Evolutionary conservation across 2,329 filamentous ascomycete genomes (phyloP).

Genomic region (Myriangium duriaei): DNA sequence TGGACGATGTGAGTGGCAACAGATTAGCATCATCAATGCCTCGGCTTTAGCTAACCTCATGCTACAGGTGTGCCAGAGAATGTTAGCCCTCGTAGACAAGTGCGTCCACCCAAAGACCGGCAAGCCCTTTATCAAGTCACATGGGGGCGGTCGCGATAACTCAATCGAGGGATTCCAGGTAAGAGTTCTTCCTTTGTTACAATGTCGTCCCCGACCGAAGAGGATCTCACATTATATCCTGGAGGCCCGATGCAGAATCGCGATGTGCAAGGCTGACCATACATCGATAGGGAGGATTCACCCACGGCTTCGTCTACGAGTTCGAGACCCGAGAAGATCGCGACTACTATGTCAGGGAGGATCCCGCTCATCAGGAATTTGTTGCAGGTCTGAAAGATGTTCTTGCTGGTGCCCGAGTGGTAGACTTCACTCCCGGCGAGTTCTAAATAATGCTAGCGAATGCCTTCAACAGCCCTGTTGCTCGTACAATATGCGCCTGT

Average conservation of each 20-base stretch:
- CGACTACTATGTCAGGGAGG: constrained; percentile 54
- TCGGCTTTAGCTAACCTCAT: neutral
- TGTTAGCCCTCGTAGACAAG: constrained; percentile 44
- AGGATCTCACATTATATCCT: too few relatives aligned
- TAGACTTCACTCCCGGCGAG: constrained; percentile 47
- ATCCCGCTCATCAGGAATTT: constrained; percentile 52
- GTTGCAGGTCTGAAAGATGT: constrained; percentile 37
- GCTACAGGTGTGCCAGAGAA: constrained; percentile 40
- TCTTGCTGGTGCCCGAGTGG: constrained; percentile 42
- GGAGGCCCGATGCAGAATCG: too few relatives aligned
- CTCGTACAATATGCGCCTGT: too few relatives aligned
- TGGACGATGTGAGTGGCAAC: constrained; percentile 42
- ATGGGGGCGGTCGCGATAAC: constrained; percentile 49
- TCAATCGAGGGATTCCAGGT: constrained; percentile 51
- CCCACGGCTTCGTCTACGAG: constrained; percentile 57
- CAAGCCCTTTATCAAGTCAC: constrained; percentile 47
- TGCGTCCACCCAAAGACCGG: constrained; percentile 49
- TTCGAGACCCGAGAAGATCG: constrained; percentile 53
- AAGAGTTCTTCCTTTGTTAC: constrained; percentile 15
- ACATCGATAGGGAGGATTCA: constrained; percentile 41
- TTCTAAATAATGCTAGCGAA: too few relatives aligned
- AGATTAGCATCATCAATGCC: neutral
- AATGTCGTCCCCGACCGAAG: too few relatives aligned
- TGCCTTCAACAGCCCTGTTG: too few relatives aligned
- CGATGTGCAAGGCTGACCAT: too few relatives aligned